Base-by-base conservation (phyloP, 257 asterid genomes). In the Solanum ahanhuiri region DNA sequence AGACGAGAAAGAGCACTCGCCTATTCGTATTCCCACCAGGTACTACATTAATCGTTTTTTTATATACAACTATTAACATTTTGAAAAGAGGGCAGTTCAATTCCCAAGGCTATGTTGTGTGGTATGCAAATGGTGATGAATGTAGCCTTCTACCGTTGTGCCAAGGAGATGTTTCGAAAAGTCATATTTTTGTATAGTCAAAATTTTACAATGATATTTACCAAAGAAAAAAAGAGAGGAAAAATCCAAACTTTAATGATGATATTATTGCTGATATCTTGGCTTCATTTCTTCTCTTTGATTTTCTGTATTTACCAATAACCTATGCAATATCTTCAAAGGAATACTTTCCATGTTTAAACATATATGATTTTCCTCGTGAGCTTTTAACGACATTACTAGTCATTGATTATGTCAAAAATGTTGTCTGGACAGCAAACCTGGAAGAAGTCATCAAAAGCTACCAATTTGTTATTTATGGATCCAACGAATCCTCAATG, bases 401-500 rank as follows among this genome's bases (percentile, higher is more conserved):
- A 15, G 37, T 43, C 64, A 25, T 45, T 45, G 83, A 79, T 79
- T 25, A 25, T 25, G 60, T 76, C 0, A 41, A 76, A 39, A 25
- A 15, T 77, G 39, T 79, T 15, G 83, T 23, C 83, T 45, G 1
- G 83, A 87, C 98, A 96, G 98, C 98, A 95, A 94, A 91, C 93
- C 12, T 94, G 98, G 99, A 96, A 95, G 94, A 94, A 95, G 88
- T 92, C 98, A 17, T 86, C 92, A 33, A 94, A 90, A 88, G 71
- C 94, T n/a, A 86, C 91, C n/a, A 93, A 91, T 92, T 88, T 95
- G 82, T 90, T 94, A 39, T 96, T 95, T 91, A 95, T 94, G 96
- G 99, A 96, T 88, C 99, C 97, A 6, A 94, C 96, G 5, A 96
- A 96, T 88, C 98, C 98, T 86, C 98, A 95, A 43, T 96, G 99